phyloP scores from a whole-genome alignment of 169 alveolate genomes.

The Babesia caballi region DNA sequence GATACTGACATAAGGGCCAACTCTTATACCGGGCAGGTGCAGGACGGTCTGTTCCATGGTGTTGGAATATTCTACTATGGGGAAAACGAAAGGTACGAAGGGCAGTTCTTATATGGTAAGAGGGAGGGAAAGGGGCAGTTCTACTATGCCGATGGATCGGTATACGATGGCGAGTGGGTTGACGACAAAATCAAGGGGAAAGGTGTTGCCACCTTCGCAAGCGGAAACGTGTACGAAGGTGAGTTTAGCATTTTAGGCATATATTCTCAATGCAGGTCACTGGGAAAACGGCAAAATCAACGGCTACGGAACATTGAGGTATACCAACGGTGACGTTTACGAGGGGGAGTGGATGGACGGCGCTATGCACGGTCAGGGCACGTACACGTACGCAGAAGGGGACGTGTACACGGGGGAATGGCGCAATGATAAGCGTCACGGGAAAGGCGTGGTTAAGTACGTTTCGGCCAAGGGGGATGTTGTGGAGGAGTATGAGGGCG shows the following conservation, averaged over 20 bases:
- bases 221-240: conserved; percentile 85
- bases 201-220: conserved; percentile 87
- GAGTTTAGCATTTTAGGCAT: neutral
- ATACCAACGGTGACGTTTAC: conserved; percentile 90
- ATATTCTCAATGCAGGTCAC: conserved; percentile 66
- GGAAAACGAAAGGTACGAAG: conserved; percentile 91
- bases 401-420: conserved; percentile 92
- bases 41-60: conserved; percentile 91
- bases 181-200: conserved; percentile 91
- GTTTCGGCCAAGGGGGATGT: conserved; percentile 70
- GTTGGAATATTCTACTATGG: conserved; percentile 83
- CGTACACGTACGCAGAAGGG: conserved; percentile 90
- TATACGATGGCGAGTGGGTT: conserved; percentile 93
- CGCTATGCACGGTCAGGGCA: conserved; percentile 92
- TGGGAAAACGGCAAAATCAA: conserved; percentile 92
- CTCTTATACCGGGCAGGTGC: conserved; percentile 89
- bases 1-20: conserved; percentile 49
- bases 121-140: conserved; percentile 91
- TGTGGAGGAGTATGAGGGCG: conserved; percentile 89
- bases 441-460: conserved; percentile 89
- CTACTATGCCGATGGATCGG: conserved; percentile 91
- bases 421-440: conserved; percentile 92
- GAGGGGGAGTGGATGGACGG: conserved; percentile 96
- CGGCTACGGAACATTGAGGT: conserved; percentile 89
- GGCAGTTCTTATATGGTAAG: conserved; percentile 92